These are phyloP conservation scores for Pythium angustatum DNA, from an alignment of 352 stramenopile species.

Conservation along the genomic window DNA sequence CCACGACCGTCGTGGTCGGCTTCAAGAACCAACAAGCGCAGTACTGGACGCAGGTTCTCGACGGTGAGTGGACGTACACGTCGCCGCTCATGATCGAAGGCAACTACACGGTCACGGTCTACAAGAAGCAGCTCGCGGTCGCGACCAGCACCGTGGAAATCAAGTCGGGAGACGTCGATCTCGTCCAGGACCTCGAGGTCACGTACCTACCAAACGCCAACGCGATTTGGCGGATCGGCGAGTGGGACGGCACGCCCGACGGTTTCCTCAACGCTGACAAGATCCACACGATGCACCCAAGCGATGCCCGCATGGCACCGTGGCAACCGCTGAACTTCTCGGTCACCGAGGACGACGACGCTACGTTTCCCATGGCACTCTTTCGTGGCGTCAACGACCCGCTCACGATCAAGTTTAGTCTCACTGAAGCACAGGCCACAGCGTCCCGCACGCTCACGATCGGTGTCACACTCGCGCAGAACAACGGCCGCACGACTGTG, in stretches of 20 bases:
- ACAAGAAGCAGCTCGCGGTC: constrained; percentile 56
- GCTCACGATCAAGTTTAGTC: constrained; percentile 37
- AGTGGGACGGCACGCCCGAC: constrained; percentile 51
- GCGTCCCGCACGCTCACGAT: constrained; percentile 37
- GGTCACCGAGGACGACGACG: constrained; percentile 23
- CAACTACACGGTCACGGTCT: constrained; percentile 54
- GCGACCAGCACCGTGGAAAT: constrained; percentile 36
- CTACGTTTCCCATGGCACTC: constrained; percentile 43
- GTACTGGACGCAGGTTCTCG: constrained; percentile 39
- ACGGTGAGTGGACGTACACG: constrained; percentile 29
- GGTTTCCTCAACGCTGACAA: constrained; percentile 57
- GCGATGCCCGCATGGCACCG: constrained; percentile 40
- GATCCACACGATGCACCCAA: constrained; percentile 56
- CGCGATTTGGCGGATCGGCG: constrained; percentile 50
- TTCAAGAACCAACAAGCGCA: constrained; percentile 44
- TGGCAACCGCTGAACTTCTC: constrained; percentile 35
- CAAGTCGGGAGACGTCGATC: constrained; percentile 10
- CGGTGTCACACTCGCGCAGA: constrained; percentile 42
- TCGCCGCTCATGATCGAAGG: constrained; percentile 49
- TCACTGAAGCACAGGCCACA: constrained; percentile 32
- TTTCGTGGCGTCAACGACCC: constrained; percentile 52
- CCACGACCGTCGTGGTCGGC: constrained; percentile 33
- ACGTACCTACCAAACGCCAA: constrained; percentile 19
- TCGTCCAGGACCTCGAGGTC: constrained; percentile 29
- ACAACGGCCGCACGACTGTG: constrained; percentile 33